Evolutionary conservation across 371 early-diverging fungal genomes (phyloP).

Genomic region (Zychaea mexicana): DNA sequence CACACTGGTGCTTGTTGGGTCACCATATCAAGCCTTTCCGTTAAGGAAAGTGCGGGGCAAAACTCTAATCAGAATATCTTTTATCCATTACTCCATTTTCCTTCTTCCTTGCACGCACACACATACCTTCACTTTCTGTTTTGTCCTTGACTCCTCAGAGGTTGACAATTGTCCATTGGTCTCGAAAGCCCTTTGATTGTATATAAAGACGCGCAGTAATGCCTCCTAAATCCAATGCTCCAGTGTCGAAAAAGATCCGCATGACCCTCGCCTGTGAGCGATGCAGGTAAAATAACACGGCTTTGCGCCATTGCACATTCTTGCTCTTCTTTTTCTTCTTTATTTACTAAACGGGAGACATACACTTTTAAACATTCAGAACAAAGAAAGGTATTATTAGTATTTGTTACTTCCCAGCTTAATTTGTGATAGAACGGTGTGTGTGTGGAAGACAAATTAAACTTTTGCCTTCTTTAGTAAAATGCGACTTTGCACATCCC

Average conservation of each 20-base stretch:
- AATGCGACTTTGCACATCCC: conserved; percentile 57
- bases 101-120: too few relatives aligned
- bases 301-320: background rate
- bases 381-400: conserved; percentile 7
- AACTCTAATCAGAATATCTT: too few relatives aligned
- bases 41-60: too few relatives aligned
- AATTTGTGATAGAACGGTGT: too few relatives aligned
- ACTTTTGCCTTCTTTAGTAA: conserved; percentile 26
- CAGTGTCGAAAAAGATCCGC: conserved; percentile 39
- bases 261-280: conserved; percentile 59
- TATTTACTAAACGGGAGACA: too few relatives aligned
- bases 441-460: conserved; percentile 7
- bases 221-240: background rate
- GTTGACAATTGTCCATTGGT: background rate
- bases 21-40: too few relatives aligned
- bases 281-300: conserved; percentile 36
- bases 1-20: too few relatives aligned
- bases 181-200: background rate
- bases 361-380: too few relatives aligned
- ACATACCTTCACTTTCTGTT: background rate
- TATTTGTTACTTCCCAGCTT: background rate
- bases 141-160: background rate
- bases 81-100: too few relatives aligned
- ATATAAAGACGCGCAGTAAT: background rate
- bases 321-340: too few relatives aligned